A percentile compares a stretch with the other conserved stretches of the same genome.
phyloP scores from a whole-genome alignment of 148 eudicot species.

The Polygonum maritimum region DNA sequence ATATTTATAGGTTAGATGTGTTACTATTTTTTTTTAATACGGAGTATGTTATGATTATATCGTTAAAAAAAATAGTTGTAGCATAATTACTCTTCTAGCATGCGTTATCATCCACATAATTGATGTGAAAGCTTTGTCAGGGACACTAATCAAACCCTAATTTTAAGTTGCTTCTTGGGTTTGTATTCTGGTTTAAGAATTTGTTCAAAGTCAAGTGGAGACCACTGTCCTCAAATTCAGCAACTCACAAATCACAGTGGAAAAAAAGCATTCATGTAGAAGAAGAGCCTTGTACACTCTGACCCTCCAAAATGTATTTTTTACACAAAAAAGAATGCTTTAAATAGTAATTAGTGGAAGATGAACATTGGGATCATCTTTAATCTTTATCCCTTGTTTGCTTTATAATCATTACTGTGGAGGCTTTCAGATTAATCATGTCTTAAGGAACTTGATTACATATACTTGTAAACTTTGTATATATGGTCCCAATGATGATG shows the following conservation, averaged over 20 bases:
- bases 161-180: not conserved
- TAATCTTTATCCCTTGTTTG: not conserved
- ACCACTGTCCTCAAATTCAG: constrained; percentile 12
- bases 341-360: not conserved
- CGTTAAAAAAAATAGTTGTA: not conserved
- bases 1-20: not conserved
- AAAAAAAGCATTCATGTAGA: not conserved
- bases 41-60: not conserved
- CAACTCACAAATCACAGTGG: not conserved
- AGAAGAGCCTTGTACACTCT: not conserved
- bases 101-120: constrained; percentile 1
- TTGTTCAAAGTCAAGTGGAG: constrained; percentile 2
- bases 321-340: not conserved
- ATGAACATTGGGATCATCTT: not conserved
- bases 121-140: not conserved
- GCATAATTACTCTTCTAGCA: constrained; percentile 9
- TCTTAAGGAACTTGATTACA: not conserved
- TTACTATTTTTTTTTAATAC: not conserved
- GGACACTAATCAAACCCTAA: constrained; percentile 1
- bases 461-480: not conserved
- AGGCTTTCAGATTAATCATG: not conserved
- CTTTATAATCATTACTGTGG: constrained; percentile 6
- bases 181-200: not conserved
- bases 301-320: not conserved
- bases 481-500: constrained; percentile 7